Base-by-base conservation (phyloP, 2,329 filamentous ascomycete species). In the Aspergillus sp. region DNA sequence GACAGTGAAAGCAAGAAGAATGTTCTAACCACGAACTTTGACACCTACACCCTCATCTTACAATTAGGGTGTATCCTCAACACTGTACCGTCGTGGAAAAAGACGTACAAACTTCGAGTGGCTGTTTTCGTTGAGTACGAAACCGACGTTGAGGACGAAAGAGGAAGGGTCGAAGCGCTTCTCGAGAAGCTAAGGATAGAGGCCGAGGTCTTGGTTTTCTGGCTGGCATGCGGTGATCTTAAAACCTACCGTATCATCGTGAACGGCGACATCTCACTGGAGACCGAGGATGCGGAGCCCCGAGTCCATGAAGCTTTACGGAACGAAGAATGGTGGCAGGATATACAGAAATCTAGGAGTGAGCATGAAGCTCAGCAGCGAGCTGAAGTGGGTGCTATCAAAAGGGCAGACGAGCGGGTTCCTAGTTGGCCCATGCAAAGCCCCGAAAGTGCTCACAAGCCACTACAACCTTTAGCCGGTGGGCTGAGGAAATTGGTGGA, bases 111-210 rank as follows among this genome's bases (percentile, higher is more conserved):
- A 43, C 77, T 96, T 7, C 87, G 92, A 41, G 90, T 96, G 4
- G 86, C 90, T 57, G 91, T 96, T 0, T 96, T 96, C 73, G 92
- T 96, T 19, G 92, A 96, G 70, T 96, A 96, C 67, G 91, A 95
- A 72, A 87, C 82, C 25, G 92, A 96, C 66, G 88, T 96, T 0
- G 86, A 89, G 41, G 90, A 96, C 74, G 92, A 96, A 74, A 81
- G 86, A 38, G 85, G 84, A 1, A 82, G 91, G 59, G 89, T 96
- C 15, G 86, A 86, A 61, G 86, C 89, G 1, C 80, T 96, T 2
- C 81, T 96, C 0, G 89, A 91, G 21, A 96, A 94, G 72, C 76
- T 96, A 8, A 84, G 92, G 15, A 96, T 96, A 51, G 86, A 92
- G 63, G 92, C 91, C 3, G 82, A 91, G 63, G 85, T 96, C 0